Base-by-base conservation (phyloP, 2,329 filamentous ascomycete species). In the Scedosporium boydii region DNA sequence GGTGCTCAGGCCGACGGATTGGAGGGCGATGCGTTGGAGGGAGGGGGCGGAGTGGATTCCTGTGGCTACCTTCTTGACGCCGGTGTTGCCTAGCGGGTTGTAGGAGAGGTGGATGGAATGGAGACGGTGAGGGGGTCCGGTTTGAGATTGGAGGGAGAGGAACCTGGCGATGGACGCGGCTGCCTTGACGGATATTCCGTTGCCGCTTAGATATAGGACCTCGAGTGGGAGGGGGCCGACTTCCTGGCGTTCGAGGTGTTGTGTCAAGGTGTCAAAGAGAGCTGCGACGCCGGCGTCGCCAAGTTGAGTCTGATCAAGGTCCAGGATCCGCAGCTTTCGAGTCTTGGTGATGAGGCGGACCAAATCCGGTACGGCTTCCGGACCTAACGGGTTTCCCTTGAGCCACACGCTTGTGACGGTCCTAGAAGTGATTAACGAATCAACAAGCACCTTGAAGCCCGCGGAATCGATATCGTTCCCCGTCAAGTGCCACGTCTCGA, bases 401-500 rank as follows among this genome's bases (percentile, higher is more conserved):
- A 83, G 69, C 81, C 81, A 83, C 7, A 59, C 29, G 18, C 57
- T 59, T 16, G 34, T 21, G 58, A 83, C 68, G 65, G 80, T 81
- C 14, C 23, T 23, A 21, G 78, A 80, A 63, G 81, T 71, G 14
- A 51, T 27, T 72, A 72, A 3, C 72, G 69, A 1, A 62, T 78
- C 71, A 1, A 79, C 78, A 1, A 83, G 72, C 1, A 72, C 65
- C 27, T 68, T 69, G 68, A 83, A 76, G 63, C 74, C 70, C 2
- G 69, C 61, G 2, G 70, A 70, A 59, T 82, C 76, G 64, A 84
- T 81, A 68, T 78, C 81, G 66, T 82, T 82, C 4, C 81, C 81
- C 4, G 80, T 80, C 38, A 83, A 73, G 66, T 83, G 83, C 80
- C 80, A 83, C 38, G 80, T 83, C 61, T 82, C 75, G 68, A 83